Conservation (phyloP, 2,329 filamentous ascomycete species). For the Penicillium polonicum region DNA sequence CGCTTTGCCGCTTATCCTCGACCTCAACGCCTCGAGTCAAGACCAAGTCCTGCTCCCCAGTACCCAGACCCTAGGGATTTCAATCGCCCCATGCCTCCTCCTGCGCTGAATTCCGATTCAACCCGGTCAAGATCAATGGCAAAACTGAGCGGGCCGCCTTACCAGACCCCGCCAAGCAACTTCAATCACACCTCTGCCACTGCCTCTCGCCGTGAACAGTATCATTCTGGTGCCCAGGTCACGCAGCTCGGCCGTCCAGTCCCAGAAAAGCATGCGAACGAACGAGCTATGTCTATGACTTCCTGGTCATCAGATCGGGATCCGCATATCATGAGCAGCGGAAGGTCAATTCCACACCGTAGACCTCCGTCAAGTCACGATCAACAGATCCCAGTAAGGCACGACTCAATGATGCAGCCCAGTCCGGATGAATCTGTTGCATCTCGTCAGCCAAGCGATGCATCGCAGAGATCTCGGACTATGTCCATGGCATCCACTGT, state of each 20-base stretch:
- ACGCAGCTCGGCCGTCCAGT: conserved; percentile 90
- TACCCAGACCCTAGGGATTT: conserved; percentile 61
- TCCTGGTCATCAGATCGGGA: conserved; percentile 74
- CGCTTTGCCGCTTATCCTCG: conserved; percentile 66
- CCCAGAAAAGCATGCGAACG: conserved; percentile 87
- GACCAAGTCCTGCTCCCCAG: conserved; percentile 51
- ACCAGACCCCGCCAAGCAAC: conserved; percentile 61
- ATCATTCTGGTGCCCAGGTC: conserved; percentile 64
- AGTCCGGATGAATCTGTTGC: conserved; percentile 40
- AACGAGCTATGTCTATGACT: conserved; percentile 94
- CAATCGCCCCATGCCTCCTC: conserved; percentile 59
- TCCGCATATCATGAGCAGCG: conserved; percentile 79
- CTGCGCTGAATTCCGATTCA: conserved; percentile 77
- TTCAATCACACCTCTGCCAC: conserved; percentile 69
- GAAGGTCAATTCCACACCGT: conserved; percentile 81
- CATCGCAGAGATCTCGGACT: conserved; percentile 55
- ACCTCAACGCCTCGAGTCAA: conserved; percentile 68
- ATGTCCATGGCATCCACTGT: conserved; percentile 86
- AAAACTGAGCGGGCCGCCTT: conserved; percentile 69
- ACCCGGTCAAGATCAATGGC: conserved; percentile 94
- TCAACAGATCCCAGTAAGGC: conserved; percentile 27
- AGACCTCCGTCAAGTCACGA: conserved; percentile 57
- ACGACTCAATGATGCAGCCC: conserved; percentile 44
- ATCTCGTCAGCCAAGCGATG: conserved; percentile 45
- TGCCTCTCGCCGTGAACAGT: conserved; percentile 75